phyloP scores from a whole-genome alignment of 352 stramenopile species.

The Halophytophthora polymorphica region DNA sequence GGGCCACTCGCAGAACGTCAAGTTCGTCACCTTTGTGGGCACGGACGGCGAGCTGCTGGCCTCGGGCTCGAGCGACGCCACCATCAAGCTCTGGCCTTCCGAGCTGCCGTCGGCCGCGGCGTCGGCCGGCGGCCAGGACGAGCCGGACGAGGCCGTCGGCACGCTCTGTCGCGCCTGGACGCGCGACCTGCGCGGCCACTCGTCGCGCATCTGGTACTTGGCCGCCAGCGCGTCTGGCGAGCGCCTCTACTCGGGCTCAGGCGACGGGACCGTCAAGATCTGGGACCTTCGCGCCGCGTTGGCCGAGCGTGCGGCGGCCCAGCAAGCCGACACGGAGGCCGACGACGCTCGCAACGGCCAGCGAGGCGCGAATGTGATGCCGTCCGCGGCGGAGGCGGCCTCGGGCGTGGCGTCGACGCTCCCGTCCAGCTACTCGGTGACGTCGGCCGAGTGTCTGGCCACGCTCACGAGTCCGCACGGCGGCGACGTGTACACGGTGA shows the following conservation, averaged over 20 bases:
- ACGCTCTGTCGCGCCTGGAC: conserved; percentile 53
- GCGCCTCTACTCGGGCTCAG: conserved; percentile 71
- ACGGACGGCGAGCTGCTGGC: conserved; percentile 81
- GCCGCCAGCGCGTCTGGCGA: conserved; percentile 58
- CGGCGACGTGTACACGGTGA: conserved; percentile 85
- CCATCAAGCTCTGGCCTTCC: conserved; percentile 83
- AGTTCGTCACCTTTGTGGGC: conserved; percentile 85
- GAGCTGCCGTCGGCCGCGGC: conserved; percentile 34
- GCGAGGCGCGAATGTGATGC: conserved; percentile 30
- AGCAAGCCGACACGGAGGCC: conserved; percentile 35
- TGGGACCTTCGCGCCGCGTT: conserved; percentile 76
- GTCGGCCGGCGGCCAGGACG: conserved; percentile 23
- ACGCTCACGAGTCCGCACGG: conserved; percentile 48
- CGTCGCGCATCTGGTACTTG: conserved; percentile 85
- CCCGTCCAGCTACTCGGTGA: conserved; percentile 34
- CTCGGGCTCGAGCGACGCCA: conserved; percentile 82
- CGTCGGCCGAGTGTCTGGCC: conserved; percentile 47
- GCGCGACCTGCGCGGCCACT: conserved; percentile 69
- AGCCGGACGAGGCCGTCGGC: conserved; percentile 24
- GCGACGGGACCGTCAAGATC: conserved; percentile 83
- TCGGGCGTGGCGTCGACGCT: conserved; percentile 19
- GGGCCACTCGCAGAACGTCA: conserved; percentile 86
- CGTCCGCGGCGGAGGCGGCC: conserved; percentile 16
- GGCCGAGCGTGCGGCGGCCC: conserved; percentile 31
- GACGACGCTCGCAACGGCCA: conserved; percentile 27